A percentile compares a stretch with the other conserved stretches of the same genome.
Evolutionary conservation across 495 filamentous ascomycete genomes (phyloP).

Genomic region (Cetradonia linearis): DNA sequence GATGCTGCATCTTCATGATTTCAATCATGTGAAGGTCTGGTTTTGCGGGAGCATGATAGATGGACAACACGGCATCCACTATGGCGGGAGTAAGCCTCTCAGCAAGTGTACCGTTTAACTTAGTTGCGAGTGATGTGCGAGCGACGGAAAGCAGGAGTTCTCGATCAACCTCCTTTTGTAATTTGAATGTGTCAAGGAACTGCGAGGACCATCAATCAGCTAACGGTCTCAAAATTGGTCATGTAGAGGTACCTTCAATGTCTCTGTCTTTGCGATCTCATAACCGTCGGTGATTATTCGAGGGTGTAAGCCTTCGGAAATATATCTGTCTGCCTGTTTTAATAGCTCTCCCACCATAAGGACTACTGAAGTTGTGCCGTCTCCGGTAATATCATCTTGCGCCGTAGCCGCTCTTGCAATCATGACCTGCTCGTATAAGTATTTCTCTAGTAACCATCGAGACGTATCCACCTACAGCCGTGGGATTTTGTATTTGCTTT

Average conservation of each 20-base stretch:
- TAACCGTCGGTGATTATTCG: constrained; percentile 96
- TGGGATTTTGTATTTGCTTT: constrained; percentile 80
- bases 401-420: constrained; percentile 96
- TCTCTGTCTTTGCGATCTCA: constrained; percentile 88
- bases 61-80: constrained; percentile 89
- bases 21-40: constrained; percentile 98
- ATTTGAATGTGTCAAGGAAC: constrained; percentile 94
- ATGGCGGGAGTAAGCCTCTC: constrained; percentile 87
- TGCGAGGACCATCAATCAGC: constrained; percentile 29
- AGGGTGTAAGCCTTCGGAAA: constrained; percentile 88
- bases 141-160: constrained; percentile 92
- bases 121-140: constrained; percentile 88
- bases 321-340: constrained; percentile 93
- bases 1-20: constrained; percentile 99
- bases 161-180: constrained; percentile 74
- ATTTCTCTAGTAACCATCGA: constrained; percentile 24
- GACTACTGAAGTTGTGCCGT: constrained; percentile 95
- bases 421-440: constrained; percentile 57
- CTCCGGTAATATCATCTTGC: constrained; percentile 96
- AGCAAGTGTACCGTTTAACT: constrained; percentile 78
- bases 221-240: not conserved
- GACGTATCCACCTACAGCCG: constrained; percentile 49
- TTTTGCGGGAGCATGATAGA: constrained; percentile 80
- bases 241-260: constrained; percentile 58
- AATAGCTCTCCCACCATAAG: constrained; percentile 90